A percentile compares a stretch with the other conserved stretches of the same genome.
Conservation (phyloP, 768 basidiomycete species). For the Inosperma sp. region DNA sequence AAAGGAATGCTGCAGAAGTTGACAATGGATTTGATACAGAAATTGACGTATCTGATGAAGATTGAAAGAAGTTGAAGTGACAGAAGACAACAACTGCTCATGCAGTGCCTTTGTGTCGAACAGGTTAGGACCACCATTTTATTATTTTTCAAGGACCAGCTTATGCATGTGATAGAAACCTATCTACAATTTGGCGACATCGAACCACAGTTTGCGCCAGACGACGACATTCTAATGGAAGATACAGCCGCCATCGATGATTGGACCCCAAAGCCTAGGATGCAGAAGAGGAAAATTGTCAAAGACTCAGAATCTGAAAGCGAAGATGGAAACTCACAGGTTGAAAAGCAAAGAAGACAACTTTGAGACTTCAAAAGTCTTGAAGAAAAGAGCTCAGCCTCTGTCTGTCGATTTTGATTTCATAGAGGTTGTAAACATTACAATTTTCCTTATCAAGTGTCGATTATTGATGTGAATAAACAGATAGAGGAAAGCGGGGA, state of each 20-base stretch:
- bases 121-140: background rate
- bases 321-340: background rate
- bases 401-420: background rate
- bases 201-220: too few relatives aligned
- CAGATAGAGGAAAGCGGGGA: too few relatives aligned
- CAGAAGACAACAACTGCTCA: background rate
- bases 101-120: background rate
- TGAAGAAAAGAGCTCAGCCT: background rate
- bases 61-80: background rate
- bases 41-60: background rate
- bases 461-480: too few relatives aligned
- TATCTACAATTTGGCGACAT: background rate
- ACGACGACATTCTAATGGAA: background rate
- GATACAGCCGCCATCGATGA: too few relatives aligned
- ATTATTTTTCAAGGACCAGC: background rate
- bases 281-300: too few relatives aligned
- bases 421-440: background rate
- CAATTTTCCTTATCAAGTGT: too few relatives aligned
- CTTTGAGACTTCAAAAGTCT: background rate
- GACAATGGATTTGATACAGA: background rate
- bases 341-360: background rate
- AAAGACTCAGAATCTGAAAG: too few relatives aligned
- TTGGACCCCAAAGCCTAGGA: too few relatives aligned
- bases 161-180: conserved; percentile 1
- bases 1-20: background rate